Evolutionary conservation across 441 rosid species (phyloP), one percentile per base, ranked within the genome.

Genomic region (Mallotus repandus): DNA sequence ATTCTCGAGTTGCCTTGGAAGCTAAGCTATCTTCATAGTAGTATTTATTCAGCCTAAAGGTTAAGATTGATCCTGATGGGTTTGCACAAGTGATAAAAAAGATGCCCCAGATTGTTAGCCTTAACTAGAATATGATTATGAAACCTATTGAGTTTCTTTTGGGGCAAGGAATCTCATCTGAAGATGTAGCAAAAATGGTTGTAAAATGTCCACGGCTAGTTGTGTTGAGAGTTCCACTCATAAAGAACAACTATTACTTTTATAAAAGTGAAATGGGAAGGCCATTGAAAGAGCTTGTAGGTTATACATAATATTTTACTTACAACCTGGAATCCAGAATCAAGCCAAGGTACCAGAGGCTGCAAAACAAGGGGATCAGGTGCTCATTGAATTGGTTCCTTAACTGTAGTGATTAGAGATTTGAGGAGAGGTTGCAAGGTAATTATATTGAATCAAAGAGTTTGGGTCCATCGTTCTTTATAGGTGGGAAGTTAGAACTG

Each of bases 51-150:
- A 86, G 84, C 77, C 75, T 87, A 78, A 92, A 92, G 85, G 81
- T 90, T 69, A 92, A 88, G 88, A 80, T 90, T 53, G 91, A 89
- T 62, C 96, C 91, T 9, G 93, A 88, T 8, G 84, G 89, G 19
- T 92, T 92, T 56, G 86, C 94, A 14, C 77, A 68, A 46, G 86
- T 86, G 66, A 76, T 90, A 19, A 91, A 92, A 85, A 88, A 85
- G 84, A 88, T 92, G 97, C 97, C 97, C 0, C 96, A 89, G 84
- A 76, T 90, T 74, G 89, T 86, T n/a, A 88, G 93, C 76, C 90
- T 94, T 50, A 84, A 86, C 64, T 96, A 92, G 76, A 80, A 82
- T 48, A 91, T 88, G 79, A 85, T 92, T n/a, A 74, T 84, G 90
- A 92, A 89, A 80, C 87, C 96, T 1, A 79, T 88, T 64, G 88